phyloP scores from a whole-genome alignment of 23 red algal species.

The Gracilaria caudata region DNA sequence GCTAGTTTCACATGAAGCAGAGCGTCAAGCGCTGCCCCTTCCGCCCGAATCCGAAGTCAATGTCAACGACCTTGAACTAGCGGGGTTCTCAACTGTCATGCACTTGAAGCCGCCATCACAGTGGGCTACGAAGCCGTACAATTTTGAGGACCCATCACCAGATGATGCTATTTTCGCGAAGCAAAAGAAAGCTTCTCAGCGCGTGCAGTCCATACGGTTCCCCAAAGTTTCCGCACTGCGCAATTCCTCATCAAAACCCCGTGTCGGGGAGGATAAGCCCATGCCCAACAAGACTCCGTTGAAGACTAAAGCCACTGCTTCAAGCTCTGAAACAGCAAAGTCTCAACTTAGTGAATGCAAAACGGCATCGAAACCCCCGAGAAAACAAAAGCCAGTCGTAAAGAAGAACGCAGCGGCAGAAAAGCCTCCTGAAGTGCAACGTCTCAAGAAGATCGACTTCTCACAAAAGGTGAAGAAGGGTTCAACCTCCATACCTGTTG shows the following conservation, averaged over 20 bases:
- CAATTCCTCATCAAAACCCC: background rate
- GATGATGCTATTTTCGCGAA: constrained; percentile 59
- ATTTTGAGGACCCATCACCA: constrained; percentile 64
- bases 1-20: constrained; percentile 9
- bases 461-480: constrained; percentile 20
- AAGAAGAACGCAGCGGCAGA: background rate
- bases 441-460: constrained; percentile 16
- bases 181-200: constrained; percentile 17
- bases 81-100: constrained; percentile 25
- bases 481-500: constrained; percentile 58
- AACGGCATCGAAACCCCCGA: background rate
- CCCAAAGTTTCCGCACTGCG: constrained; percentile 23
- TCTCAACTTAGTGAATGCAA: background rate
- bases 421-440: constrained; percentile 7
- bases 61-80: constrained; percentile 13
- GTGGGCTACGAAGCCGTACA: constrained; percentile 16
- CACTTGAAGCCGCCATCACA: constrained; percentile 13
- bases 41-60: constrained; percentile 32
- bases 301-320: background rate
- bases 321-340: background rate
- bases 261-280: background rate
- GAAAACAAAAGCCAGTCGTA: background rate
- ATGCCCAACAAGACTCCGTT: background rate
- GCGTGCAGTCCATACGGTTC: constrained; percentile 27
- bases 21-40: background rate